Evolutionary conservation across 768 basidiomycete species (phyloP), one percentile per base, ranked within the genome.

Genomic region (Lactarius akahatsu): DNA sequence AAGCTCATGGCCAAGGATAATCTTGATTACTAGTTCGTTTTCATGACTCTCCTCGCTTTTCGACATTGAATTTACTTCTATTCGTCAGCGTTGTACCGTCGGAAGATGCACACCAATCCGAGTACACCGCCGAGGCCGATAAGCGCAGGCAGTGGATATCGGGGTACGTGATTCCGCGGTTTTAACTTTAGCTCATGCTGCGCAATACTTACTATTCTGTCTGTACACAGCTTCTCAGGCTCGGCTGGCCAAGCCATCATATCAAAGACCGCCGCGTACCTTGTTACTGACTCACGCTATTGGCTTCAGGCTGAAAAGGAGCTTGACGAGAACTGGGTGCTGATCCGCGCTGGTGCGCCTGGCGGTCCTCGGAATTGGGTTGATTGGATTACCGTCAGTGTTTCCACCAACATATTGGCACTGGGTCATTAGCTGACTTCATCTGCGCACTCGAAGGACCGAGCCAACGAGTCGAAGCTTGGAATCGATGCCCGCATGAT

Each of bases 401-500:
- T 41, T 18, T 60, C 15, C 10, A 34, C n/a, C 36, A 55, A 23
- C 30, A 30, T 34, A 43, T 8, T n/a, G 43, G 58, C 26, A 20
- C 55, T 34, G 20, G 28, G 20, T 4, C 50, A 65, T 57, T 38
- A 52, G 47, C 13, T 66, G 34, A 61, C 67, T 20, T 61, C 30
- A 13, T 40, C 26, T 56, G 18, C 11, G 10, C 13, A 55, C 57
- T 79, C 77, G 65, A 70, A 69, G 82, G 83, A 71, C 76, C 80
- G 72, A 72, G 75, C 59, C 34, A 75, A 74, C 59, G 78, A 78
- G 52, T 74, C 81, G 32, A 80, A 85, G 71, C 85, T 96, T 58
- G 94, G 94, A 15, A 82, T 96, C 62, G 94, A 96, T 75, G 89
- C 92, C 3, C 86, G 91, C 18, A 89, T 94, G 85, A 77, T 95